Evolutionary conservation across 345 rosid genomes (phyloP).

Genomic region (Arabidopsis suecica): DNA sequence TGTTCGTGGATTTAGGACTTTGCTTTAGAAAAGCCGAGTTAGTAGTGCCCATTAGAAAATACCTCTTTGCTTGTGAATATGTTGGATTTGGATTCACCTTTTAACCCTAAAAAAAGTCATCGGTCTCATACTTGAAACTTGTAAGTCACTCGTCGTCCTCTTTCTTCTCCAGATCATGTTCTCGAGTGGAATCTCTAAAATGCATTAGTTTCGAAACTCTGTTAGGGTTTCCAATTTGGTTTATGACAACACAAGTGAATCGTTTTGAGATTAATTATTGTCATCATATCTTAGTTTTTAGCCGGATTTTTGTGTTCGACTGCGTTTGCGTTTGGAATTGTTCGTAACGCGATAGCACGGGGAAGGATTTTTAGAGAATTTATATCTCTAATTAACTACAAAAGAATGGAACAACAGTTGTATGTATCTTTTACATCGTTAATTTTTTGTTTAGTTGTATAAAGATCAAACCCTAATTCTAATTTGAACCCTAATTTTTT

Average conservation of each 20-base stretch:
- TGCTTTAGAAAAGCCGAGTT: no score
- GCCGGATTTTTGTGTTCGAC: not conserved
- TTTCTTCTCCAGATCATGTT: not conserved
- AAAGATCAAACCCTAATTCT: not conserved
- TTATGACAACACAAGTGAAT: not conserved
- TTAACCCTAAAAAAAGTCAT: no score
- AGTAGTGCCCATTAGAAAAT: no score
- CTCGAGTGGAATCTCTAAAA: not conserved
- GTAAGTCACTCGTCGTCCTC: not conserved
- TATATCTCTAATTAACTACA: not conserved
- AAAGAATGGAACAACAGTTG: slow-evolving; percentile 10
- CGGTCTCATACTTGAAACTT: no score
- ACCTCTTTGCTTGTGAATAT: no score
- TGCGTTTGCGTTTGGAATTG: not conserved
- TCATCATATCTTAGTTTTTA: not conserved
- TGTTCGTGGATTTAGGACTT: no score
- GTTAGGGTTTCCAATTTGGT: not conserved
- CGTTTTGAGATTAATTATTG: not conserved
- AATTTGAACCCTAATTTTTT: not conserved
- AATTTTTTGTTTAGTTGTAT: not conserved
- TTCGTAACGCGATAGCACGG: not conserved
- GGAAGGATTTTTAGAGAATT: not conserved
- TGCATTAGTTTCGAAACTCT: not conserved
- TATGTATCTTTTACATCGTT: not conserved
- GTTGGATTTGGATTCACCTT: no score